Evolutionary conservation across 2,329 filamentous ascomycete genomes (phyloP).

Genomic region (Aspergillus ochraceoroseus): DNA sequence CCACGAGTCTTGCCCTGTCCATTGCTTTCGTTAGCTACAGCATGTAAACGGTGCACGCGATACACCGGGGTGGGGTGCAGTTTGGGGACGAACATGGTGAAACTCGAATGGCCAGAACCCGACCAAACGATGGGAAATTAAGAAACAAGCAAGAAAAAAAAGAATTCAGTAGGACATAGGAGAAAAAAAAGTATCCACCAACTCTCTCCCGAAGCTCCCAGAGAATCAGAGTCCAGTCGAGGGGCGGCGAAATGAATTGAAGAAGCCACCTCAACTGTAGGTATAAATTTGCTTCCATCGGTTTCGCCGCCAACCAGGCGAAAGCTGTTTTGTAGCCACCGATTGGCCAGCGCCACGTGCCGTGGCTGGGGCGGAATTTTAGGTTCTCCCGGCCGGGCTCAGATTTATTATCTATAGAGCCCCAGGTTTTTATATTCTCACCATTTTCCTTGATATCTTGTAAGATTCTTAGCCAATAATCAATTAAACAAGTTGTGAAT

Average conservation of each 20-base stretch:
- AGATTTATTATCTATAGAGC: neutral
- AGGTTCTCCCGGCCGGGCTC: conserved; percentile 15
- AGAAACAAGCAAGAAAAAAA: conserved; percentile 9
- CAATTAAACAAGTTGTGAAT: too few relatives aligned
- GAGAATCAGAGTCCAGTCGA: conserved; percentile 2
- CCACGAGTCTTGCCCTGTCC: conserved; percentile 73
- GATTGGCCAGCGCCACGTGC: conserved; percentile 24
- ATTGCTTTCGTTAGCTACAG: conserved; percentile 19
- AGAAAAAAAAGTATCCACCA: conserved; percentile 11
- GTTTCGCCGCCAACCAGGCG: conserved; percentile 22
- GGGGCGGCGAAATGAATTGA: conserved; percentile 9
- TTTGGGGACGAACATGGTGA: conserved; percentile 30
- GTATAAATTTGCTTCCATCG: conserved; percentile 23
- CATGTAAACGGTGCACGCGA: conserved; percentile 14
- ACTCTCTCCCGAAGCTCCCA: conserved; percentile 3
- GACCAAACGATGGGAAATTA: conserved; percentile 23
- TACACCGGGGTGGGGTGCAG: conserved; percentile 2
- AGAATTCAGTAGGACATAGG: conserved; percentile 27
- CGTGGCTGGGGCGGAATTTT: conserved; percentile 17
- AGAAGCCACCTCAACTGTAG: conserved; percentile 30
- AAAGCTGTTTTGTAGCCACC: conserved; percentile 8
- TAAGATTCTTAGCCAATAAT: too few relatives aligned
- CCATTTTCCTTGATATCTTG: neutral
- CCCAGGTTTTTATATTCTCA: neutral
- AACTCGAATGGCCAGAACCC: conserved; percentile 31